These are phyloP conservation scores for Apiotrichum porosum DNA, from an alignment of 1,284 basidiomycete genomes.

Conservation along the genomic window DNA sequence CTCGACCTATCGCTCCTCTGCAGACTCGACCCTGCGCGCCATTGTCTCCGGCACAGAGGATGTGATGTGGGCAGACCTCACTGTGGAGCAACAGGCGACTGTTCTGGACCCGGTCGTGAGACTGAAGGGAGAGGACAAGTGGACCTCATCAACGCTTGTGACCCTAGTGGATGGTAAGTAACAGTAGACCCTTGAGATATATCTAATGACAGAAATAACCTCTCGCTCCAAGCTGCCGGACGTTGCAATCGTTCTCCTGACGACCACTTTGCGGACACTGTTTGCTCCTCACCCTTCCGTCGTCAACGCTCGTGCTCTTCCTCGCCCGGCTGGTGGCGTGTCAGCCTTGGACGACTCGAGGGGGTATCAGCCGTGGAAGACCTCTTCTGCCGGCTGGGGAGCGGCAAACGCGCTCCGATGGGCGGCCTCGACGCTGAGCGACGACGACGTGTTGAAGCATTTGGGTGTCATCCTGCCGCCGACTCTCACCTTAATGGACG, in stretches of 20 bases:
- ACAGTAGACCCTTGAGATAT: neutral
- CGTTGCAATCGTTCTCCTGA: slow-evolving; percentile 21
- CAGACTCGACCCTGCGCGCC: slow-evolving; percentile 7
- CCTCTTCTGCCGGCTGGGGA: slow-evolving; percentile 23
- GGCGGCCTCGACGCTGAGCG: slow-evolving; percentile 11
- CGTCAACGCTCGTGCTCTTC: slow-evolving; percentile 5
- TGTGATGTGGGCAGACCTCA: slow-evolving; percentile 18
- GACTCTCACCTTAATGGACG: slow-evolving; percentile 46
- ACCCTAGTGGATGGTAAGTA: slow-evolving; percentile 25
- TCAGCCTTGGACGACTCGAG: slow-evolving; percentile 32
- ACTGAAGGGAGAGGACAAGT: slow-evolving; percentile 29
- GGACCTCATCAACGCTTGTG: slow-evolving; percentile 23
- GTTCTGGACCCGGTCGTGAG: slow-evolving; percentile 21
- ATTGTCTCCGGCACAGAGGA: slow-evolving; percentile 7
- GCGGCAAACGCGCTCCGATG: slow-evolving; percentile 32
- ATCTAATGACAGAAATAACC: slow-evolving; percentile 4
- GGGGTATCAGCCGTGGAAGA: slow-evolving; percentile 35
- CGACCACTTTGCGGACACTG: slow-evolving; percentile 18
- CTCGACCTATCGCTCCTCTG: slow-evolving; percentile 9
- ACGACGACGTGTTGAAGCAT: slow-evolving; percentile 7
- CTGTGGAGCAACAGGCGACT: slow-evolving; percentile 23
- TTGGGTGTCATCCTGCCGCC: slow-evolving; percentile 44
- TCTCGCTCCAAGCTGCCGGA: neutral
- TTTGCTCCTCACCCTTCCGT: slow-evolving; percentile 25
- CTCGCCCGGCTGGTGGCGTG: slow-evolving; percentile 25